Conservation (phyloP, 306 rosid genomes). For the Sechiopsis laciniata region DNA sequence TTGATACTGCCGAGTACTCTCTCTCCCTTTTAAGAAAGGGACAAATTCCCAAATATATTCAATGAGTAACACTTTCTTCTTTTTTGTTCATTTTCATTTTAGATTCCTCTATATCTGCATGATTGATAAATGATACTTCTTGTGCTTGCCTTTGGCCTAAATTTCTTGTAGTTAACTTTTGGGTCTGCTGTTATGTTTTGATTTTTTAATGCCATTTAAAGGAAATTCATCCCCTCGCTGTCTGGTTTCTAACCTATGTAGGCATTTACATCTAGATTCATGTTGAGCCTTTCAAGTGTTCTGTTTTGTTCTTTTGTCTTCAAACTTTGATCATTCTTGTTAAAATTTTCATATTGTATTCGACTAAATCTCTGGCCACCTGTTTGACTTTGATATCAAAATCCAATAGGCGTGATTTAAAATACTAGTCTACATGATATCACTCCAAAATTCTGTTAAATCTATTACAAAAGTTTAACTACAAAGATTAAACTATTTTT, state of each 20-base stretch:
- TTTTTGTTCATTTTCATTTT: not conserved
- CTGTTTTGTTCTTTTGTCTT: not conserved
- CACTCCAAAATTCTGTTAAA: not conserved
- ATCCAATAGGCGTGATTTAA: not conserved
- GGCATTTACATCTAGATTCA: not conserved
- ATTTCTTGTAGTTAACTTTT: not conserved
- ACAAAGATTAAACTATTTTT: not conserved
- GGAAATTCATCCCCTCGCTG: not conserved
- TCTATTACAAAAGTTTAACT: not conserved
- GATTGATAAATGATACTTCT: not conserved
- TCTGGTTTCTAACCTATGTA: not conserved
- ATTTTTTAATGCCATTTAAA: not conserved
- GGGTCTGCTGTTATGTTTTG: not conserved
- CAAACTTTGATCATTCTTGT: not conserved
- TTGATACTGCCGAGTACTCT: conserved; percentile 72
- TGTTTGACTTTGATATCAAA: conserved; percentile 1
- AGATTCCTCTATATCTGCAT: not conserved
- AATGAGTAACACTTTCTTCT: conserved; percentile 29
- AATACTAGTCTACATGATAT: not conserved
- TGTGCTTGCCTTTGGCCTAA: not conserved
- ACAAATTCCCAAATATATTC: conserved; percentile 42
- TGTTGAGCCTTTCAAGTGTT: not conserved
- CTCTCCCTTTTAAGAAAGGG: conserved; percentile 63
- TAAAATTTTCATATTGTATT: not conserved
- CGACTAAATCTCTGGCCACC: not conserved